Percentiles rank a stretch among this genome's conserved stretches.
Evolutionary conservation across 2,329 filamentous ascomycete species (phyloP).

Genomic region (Myriosclerotinia curreyana): DNA sequence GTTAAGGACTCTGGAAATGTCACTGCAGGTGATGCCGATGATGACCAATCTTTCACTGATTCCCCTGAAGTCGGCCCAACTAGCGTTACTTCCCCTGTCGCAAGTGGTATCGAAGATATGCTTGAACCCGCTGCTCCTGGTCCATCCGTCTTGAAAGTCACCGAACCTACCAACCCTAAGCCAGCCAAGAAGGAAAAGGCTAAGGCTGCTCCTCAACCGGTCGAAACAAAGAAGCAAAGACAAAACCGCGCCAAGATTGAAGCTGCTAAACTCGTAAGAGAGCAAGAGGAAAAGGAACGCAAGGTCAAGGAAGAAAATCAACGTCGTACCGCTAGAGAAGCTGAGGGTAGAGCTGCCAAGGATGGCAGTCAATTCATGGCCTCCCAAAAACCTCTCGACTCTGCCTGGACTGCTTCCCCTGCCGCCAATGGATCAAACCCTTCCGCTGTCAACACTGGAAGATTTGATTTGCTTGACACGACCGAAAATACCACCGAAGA

Average conservation of each 20-base stretch:
- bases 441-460: constrained; percentile 39
- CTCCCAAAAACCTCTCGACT: constrained; percentile 44
- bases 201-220: constrained; percentile 55
- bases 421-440: constrained; percentile 27
- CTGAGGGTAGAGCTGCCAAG: constrained; percentile 78
- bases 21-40: constrained; percentile 70
- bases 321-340: constrained; percentile 73
- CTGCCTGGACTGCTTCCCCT: constrained; percentile 44
- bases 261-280: constrained; percentile 68
- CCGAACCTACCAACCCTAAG: constrained; percentile 56
- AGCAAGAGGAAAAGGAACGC: constrained; percentile 76
- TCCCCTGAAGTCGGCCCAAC: constrained; percentile 61
- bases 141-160: constrained; percentile 76
- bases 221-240: constrained; percentile 90
- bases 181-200: constrained; percentile 62
- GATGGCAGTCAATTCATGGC: constrained; percentile 66
- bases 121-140: constrained; percentile 68
- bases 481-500: constrained; percentile 49
- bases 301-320: constrained; percentile 77
- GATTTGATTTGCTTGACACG: constrained; percentile 56
- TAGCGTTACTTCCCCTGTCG: constrained; percentile 41
- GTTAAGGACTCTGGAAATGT: constrained; percentile 45
- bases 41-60: constrained; percentile 68
- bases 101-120: constrained; percentile 77
- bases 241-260: constrained; percentile 90